Percentiles rank a stretch among this genome's conserved stretches.
Evolutionary conservation across 306 rosid species (phyloP).

Genomic region (Trifolium fragiferum): DNA sequence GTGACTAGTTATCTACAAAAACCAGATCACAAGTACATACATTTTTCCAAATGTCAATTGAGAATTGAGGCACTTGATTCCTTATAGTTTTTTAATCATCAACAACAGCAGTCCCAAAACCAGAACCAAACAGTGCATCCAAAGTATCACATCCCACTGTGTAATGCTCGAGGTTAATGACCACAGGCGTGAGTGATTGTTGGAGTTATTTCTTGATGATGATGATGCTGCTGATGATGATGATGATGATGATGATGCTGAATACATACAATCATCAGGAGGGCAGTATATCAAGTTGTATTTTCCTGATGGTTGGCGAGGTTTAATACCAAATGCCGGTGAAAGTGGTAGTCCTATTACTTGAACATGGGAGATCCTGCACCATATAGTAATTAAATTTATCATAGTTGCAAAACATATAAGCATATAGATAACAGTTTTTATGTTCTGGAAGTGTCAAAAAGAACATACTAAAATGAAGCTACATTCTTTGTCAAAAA

Average conservation of each 20-base stretch:
- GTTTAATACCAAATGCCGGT: neutral
- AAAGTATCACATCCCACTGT: neutral
- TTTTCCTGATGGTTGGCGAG: neutral
- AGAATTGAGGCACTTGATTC: neutral
- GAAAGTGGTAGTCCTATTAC: neutral
- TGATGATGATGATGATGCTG: neutral
- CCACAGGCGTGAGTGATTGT: neutral
- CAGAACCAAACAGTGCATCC: neutral
- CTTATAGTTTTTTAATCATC: neutral
- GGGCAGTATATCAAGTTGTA: neutral
- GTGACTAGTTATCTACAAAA: too few relatives aligned
- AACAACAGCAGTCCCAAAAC: neutral
- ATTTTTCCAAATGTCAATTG: too few relatives aligned
- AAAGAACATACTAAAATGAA: too few relatives aligned
- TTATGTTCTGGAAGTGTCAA: neutral
- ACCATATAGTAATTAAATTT: neutral
- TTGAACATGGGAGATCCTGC: constrained; percentile 2
- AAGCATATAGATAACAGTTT: neutral
- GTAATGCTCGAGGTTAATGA: neutral
- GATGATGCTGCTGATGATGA: neutral
- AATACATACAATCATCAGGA: neutral
- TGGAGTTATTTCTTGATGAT: neutral
- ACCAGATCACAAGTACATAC: too few relatives aligned
- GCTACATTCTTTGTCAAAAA: too few relatives aligned
- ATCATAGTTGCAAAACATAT: neutral